These are phyloP conservation scores for Cladosporium austrohemisphaericum DNA, from an alignment of 2,329 filamentous ascomycete species.

Conservation along the genomic window DNA sequence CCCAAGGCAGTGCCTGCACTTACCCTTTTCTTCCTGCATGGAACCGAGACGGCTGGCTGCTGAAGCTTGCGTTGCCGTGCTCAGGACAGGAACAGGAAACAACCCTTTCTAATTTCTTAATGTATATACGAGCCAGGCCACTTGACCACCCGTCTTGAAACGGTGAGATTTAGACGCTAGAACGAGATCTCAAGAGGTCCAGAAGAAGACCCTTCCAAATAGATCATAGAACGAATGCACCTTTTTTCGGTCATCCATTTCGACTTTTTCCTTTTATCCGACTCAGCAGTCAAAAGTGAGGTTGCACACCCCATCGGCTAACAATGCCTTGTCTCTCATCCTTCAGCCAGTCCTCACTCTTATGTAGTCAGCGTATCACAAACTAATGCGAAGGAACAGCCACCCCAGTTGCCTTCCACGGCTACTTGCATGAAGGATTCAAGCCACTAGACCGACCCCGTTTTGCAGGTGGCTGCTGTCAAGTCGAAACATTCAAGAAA, in stretches of 20 bases:
- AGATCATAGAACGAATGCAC: too few relatives aligned
- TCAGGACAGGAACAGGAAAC: background rate
- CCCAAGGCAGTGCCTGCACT: conserved; percentile 12
- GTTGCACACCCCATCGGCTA: background rate
- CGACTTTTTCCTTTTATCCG: background rate
- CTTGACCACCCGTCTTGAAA: too few relatives aligned
- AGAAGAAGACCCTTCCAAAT: too few relatives aligned
- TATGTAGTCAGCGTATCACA: background rate
- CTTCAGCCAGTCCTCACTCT: background rate
- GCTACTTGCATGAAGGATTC: conserved; percentile 3
- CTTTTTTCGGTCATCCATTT: too few relatives aligned
- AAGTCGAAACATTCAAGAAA: too few relatives aligned
- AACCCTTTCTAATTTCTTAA: background rate
- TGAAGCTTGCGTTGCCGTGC: too few relatives aligned
- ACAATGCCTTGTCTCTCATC: background rate
- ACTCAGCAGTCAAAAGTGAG: too few relatives aligned
- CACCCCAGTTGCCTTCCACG: background rate
- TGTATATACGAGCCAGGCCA: conserved; percentile 5
- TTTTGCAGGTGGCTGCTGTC: too few relatives aligned
- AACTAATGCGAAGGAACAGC: background rate
- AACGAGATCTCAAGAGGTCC: too few relatives aligned
- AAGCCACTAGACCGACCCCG: background rate
- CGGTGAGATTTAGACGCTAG: too few relatives aligned
- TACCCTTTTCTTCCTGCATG: background rate
- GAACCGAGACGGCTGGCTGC: background rate